phyloP scores from a whole-genome alignment of 164 flowering plant species.

The Liquidambar formosana region DNA sequence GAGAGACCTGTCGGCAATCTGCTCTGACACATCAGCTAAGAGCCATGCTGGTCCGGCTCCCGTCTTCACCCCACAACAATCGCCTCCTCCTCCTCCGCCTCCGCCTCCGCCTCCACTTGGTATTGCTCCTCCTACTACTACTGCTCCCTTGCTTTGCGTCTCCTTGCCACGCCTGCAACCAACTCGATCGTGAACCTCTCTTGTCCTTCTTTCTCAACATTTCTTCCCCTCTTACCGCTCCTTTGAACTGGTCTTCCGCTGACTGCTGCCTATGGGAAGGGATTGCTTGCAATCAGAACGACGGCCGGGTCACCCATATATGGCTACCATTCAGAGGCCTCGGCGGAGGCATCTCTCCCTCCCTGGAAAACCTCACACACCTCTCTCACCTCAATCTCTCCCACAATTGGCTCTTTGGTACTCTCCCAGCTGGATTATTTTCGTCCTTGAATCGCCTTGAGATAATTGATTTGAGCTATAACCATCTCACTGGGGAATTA shows the following conservation, averaged over 20 bases:
- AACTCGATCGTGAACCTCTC: conserved; percentile 37
- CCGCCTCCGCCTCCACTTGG: not conserved
- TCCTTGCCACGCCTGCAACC: conserved; percentile 30
- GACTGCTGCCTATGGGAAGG: conserved; percentile 71
- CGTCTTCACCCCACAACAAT: too few species aligned
- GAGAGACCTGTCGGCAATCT: too few species aligned
- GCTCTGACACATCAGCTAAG: too few species aligned
- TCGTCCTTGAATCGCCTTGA: conserved; percentile 31
- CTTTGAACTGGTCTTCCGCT: conserved; percentile 38
- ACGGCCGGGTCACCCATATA: conserved; percentile 37
- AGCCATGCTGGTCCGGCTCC: too few species aligned
- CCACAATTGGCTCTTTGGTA: conserved; percentile 38
- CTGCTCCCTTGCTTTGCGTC: too few species aligned
- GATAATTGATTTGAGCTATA: conserved; percentile 53
- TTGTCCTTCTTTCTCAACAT: conserved; percentile 24
- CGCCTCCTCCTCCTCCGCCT: too few species aligned
- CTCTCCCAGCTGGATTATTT: conserved; percentile 39
- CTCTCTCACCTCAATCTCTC: conserved; percentile 60
- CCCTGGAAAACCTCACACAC: conserved; percentile 33
- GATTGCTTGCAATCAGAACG: conserved; percentile 30
- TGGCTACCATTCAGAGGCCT: conserved; percentile 45
- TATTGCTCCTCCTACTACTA: not conserved
- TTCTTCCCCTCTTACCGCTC: conserved; percentile 10
- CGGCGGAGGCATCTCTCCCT: conserved; percentile 36
- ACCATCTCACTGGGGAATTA: conserved; percentile 41